Evolutionary conservation across 176 grass and related monocot species (phyloP).

Genomic region (Puya raimondii): DNA sequence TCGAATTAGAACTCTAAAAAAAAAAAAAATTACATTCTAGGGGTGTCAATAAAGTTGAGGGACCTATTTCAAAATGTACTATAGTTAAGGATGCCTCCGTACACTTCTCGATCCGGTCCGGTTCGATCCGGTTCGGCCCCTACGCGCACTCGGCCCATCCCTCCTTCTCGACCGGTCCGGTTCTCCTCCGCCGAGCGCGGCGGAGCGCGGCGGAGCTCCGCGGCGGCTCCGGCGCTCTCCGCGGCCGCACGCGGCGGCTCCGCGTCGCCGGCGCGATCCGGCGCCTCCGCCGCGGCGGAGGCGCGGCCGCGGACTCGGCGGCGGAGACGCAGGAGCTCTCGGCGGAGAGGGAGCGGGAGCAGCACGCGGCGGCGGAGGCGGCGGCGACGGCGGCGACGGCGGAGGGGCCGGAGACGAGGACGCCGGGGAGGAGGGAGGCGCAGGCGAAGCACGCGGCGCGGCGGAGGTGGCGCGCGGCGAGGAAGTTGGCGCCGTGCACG

Average conservation of each 20-base stretch:
- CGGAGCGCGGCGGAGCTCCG: no score
- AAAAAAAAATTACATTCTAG: no score
- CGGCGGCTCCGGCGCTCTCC: not conserved
- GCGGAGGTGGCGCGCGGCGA: conserved; percentile 66
- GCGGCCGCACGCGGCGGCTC: no score
- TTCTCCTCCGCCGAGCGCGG: not conserved
- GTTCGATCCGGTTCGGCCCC: not conserved
- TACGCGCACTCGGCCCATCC: conserved; percentile 57
- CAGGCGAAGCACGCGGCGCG: conserved; percentile 6
- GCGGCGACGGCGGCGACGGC: conserved; percentile 4
- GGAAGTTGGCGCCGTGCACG: conserved; percentile 92
- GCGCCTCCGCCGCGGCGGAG: no score
- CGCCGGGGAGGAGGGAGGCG: not conserved
- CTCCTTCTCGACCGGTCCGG: not conserved
- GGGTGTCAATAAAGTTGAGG: no score
- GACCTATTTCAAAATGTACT: no score
- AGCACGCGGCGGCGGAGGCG: conserved; percentile 1
- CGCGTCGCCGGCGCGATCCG: not conserved
- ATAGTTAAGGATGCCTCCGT: no score
- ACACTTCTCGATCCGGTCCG: no score
- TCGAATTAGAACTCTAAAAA: no score
- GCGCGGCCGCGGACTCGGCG: conserved; percentile 24
- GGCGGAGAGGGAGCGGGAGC: conserved; percentile 19
- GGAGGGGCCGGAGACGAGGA: not conserved
- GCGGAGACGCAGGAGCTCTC: conserved; percentile 42